Base-by-base conservation (phyloP, 2,329 filamentous ascomycete species). In the Acephala macrosclerotiorum region DNA sequence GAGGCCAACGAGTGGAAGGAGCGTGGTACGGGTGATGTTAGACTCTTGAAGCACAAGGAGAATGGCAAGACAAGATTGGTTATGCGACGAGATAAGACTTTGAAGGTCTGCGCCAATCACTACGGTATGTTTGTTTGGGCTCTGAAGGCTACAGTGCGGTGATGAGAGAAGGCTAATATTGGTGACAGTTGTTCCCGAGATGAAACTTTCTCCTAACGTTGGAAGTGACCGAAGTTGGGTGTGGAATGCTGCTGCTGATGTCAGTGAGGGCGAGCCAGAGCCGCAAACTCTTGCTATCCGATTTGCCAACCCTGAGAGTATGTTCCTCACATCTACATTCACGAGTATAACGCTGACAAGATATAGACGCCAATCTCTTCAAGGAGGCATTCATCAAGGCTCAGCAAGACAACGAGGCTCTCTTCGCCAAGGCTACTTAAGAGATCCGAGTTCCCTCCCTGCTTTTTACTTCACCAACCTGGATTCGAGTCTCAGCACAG, bases 21-120 rank as follows among this genome's bases (percentile, higher is more conserved):
- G 89, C 91, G 96, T 78, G 96, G 96, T 72, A 98, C 96, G 71
- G 96, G 96, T 75, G 95, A 98, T 76, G 94, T 98, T 71, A 89
- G 95, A 77, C 87, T 99, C 81, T 86, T 99, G 79, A 98, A 97
- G 90, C 96, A 99, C 87, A 96, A 94, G 88, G 94, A 97, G 85
- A 97, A 97, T 80, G 89, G 91, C 82, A 98, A 98, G 91, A 97
- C 94, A 66, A 90, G 96, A 75, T 85, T 99, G 76, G 96, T 99
- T 75, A 99, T 99, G 96, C 92, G 96, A 80, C 89, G 96, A 79
- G 96, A 99, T 86, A 98, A 98, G 93, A 99, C 96, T 68, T 89
- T 98, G 84, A 99, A 99, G 88, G 96, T 99, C 82, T 99, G 96
- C 90, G 96, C 96, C 79, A 99, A 99, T 87, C 96, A 99, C 87